A percentile compares a stretch with the other conserved stretches of the same genome.
phyloP scores from a whole-genome alignment of 2,329 filamentous ascomycete genomes.

The Stenocarpella maydis region DNA sequence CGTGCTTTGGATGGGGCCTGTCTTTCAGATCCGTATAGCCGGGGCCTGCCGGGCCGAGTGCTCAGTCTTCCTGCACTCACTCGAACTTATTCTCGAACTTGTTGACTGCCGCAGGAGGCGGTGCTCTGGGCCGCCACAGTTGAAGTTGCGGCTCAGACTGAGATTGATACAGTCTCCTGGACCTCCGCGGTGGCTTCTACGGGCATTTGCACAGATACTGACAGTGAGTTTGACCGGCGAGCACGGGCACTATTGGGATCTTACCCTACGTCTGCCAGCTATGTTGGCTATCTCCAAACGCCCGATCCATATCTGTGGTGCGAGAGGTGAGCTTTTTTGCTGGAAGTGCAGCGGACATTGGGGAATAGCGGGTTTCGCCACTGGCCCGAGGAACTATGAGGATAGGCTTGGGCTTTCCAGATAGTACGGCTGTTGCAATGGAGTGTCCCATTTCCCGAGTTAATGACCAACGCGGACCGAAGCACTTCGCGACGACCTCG shows the following conservation, averaged over 20 bases:
- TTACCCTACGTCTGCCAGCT: neutral
- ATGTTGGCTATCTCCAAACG: neutral
- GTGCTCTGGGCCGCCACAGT: neutral
- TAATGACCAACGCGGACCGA: neutral
- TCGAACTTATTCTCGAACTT: neutral
- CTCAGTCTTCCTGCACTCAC: too few species aligned
- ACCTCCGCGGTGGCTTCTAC: neutral
- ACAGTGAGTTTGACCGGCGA: neutral
- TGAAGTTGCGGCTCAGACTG: too few species aligned
- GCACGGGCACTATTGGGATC: neutral
- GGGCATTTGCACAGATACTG: neutral
- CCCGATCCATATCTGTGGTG: neutral
- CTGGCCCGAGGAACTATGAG: too few species aligned
- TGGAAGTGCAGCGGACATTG: neutral
- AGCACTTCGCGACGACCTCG: neutral
- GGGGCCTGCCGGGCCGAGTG: too few species aligned
- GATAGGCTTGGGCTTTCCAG: too few species aligned
- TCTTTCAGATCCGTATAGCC: too few species aligned
- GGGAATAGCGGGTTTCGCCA: neutral
- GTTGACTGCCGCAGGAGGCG: neutral
- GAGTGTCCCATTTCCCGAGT: too few species aligned
- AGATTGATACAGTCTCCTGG: neutral
- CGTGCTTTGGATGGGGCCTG: too few species aligned
- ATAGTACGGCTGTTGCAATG: neutral
- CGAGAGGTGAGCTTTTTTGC: neutral